Evolutionary conservation across 164 flowering plant species (phyloP).

Genomic region (Aristolochia californica): DNA sequence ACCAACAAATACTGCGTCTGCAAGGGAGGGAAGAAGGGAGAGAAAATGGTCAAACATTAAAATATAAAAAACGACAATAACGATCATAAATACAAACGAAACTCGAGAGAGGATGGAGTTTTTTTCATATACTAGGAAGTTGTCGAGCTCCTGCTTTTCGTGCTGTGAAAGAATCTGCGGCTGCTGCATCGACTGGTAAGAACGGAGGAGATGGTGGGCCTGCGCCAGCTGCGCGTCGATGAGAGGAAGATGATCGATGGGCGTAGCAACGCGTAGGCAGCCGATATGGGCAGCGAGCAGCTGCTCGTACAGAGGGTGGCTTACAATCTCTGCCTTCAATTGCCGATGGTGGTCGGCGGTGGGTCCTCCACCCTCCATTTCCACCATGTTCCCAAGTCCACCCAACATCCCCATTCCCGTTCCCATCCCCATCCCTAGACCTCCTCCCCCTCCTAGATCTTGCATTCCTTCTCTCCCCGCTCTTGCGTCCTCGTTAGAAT

Average conservation of each 20-base stretch:
- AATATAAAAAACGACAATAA: no score
- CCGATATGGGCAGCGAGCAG: constrained; percentile 74
- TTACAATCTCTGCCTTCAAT: constrained; percentile 80
- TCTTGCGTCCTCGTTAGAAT: not conserved
- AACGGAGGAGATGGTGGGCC: constrained; percentile 58
- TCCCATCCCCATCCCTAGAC: constrained; percentile 5
- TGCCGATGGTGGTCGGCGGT: constrained; percentile 29
- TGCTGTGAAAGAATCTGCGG: constrained; percentile 45
- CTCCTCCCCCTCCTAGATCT: constrained; percentile 19
- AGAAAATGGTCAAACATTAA: no score
- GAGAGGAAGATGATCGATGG: constrained; percentile 73
- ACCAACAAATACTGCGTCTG: constrained; percentile 78
- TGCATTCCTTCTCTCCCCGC: constrained; percentile 24
- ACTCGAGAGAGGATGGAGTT: no score
- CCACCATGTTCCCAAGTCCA: constrained; percentile 14
- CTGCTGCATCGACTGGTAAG: constrained; percentile 54
- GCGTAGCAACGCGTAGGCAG: constrained; percentile 86
- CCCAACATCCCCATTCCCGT: constrained; percentile 19
- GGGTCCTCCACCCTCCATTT: constrained; percentile 6
- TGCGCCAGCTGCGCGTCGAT: constrained; percentile 80
- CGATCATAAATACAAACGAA: no score
- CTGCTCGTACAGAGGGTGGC: constrained; percentile 81
- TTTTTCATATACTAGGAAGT: constrained; percentile 53
- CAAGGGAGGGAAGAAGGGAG: not conserved
- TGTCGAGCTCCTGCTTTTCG: constrained; percentile 74